Conservation (phyloP, 805 yeast genomes). For the Vanderwaltozyma polyspora region DNA sequence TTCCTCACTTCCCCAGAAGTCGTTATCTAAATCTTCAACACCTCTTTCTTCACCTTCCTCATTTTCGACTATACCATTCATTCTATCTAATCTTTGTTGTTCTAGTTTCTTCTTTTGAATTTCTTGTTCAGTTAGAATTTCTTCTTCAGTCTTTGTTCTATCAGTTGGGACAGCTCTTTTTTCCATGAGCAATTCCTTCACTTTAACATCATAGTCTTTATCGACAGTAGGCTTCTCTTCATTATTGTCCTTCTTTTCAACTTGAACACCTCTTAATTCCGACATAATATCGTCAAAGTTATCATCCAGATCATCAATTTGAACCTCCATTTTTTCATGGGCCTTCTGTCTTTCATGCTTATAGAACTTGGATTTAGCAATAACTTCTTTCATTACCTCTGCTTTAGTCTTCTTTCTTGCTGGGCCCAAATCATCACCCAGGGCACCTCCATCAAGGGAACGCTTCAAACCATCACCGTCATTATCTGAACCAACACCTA, state of each 20-base stretch:
- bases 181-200: constrained; percentile 55
- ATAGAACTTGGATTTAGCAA: constrained; percentile 70
- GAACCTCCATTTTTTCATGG: constrained; percentile 47
- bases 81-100: constrained; percentile 56
- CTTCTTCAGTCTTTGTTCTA: constrained; percentile 70
- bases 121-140: constrained; percentile 45
- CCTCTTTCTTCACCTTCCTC: constrained; percentile 34
- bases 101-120: constrained; percentile 55
- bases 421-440: constrained; percentile 29
- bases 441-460: constrained; percentile 32
- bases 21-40: constrained; percentile 62
- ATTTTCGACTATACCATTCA: constrained; percentile 53
- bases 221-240: constrained; percentile 22
- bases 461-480: constrained; percentile 20
- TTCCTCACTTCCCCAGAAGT: constrained; percentile 53
- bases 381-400: constrained; percentile 77
- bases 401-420: constrained; percentile 64
- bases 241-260: constrained; percentile 1
- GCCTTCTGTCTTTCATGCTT: constrained; percentile 64
- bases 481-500: constrained; percentile 29
- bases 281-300: constrained; percentile 60
- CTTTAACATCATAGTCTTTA: constrained; percentile 52
- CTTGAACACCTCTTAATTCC: constrained; percentile 27
- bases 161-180: constrained; percentile 74
- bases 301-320: constrained; percentile 59